Evolutionary conservation across 2,329 filamentous ascomycete species (phyloP), one percentile per base, ranked within the genome.

Genomic region (Pseudogymnoascus verrucosus): DNA sequence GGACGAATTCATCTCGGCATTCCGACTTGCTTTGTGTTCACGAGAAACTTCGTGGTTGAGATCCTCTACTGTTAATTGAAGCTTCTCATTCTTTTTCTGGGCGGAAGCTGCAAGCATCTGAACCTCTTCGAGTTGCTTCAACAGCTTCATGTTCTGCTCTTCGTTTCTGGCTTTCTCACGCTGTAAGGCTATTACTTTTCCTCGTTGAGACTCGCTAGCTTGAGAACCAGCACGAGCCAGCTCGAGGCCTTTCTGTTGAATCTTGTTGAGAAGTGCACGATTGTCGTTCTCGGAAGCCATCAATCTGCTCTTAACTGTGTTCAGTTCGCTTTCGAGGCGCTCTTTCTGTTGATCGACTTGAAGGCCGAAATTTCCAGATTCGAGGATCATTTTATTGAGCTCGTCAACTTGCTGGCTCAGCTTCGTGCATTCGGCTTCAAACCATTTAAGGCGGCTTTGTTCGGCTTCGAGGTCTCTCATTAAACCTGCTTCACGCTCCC

Each of bases 231-330:
- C 95, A 54, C 95, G 86, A 42, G 93, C 93, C 74, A 99, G 96
- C 73, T 99, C 93, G 5, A 99, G 83, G 31, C 96, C 95, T 79
- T 98, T 98, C 72, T 98, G 93, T 71, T 98, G 93, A 16, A 99
- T 82, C 76, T 98, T 98, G 78, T 97, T 98, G 68, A 98, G 82
- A n/a, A 99, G 80, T 4, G 92, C 89, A 61, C 91, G 88, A 71
- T 98, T 98, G 76, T 98, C 93, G 70, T 98, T 97, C 74, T 99
- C 93, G 0, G 93, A 98, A 23, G 93, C 95, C 6, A 89, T 84
- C 42, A 99, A 80, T 21, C 93, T 88, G 65, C 93, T 93, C 74
- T 95, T 96, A 69, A 97, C 85, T 0, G 93, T 97, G 21, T 91
- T 88, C 5, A 98, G 82, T 73, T 99, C 95, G 21, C 92, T 86